These are phyloP conservation scores for Sordaria brevicollis DNA, from an alignment of 495 filamentous ascomycete genomes.

Conservation along the genomic window DNA sequence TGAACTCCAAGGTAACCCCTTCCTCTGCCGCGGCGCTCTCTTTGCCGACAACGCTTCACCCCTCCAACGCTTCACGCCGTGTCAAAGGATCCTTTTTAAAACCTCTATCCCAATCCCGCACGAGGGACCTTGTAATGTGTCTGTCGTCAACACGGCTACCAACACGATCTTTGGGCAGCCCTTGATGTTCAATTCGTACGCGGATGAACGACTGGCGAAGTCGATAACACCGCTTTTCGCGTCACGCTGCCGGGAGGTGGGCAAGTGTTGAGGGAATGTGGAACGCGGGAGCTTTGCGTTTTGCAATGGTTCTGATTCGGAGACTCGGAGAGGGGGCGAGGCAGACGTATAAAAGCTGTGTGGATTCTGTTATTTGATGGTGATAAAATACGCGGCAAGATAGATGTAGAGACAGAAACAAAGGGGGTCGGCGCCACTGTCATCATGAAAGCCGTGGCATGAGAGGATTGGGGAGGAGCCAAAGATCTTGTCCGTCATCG, in stretches of 20 bases:
- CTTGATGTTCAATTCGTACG: slow-evolving; percentile 42
- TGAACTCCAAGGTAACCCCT: slow-evolving; percentile 10
- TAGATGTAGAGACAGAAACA: no score
- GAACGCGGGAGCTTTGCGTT: slow-evolving; percentile 46
- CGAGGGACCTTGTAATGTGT: slow-evolving; percentile 58
- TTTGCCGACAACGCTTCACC: slow-evolving; percentile 56
- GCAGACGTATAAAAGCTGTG: slow-evolving; percentile 61
- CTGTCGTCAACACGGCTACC: slow-evolving; percentile 50
- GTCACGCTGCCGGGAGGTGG: slow-evolving; percentile 45
- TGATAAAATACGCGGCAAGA: no score
- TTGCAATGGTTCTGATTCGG: slow-evolving; percentile 53
- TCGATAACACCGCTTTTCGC: slow-evolving; percentile 49
- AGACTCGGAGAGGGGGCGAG: slow-evolving; percentile 50
- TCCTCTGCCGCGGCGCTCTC: slow-evolving; percentile 58
- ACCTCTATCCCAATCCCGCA: slow-evolving; percentile 44
- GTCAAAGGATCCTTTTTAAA: slow-evolving; percentile 46
- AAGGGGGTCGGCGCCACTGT: no score
- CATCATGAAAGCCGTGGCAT: no score
- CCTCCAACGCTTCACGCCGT: slow-evolving; percentile 47
- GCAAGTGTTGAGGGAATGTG: slow-evolving; percentile 28
- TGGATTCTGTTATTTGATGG: slow-evolving; percentile 42
- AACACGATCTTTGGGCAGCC: slow-evolving; percentile 44
- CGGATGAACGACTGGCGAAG: slow-evolving; percentile 31
- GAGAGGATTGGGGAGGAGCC: no score
- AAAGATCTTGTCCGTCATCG: no score